phyloP scores from a whole-genome alignment of 768 basidiomycete species.

The Cystofilobasidium ferigula region DNA sequence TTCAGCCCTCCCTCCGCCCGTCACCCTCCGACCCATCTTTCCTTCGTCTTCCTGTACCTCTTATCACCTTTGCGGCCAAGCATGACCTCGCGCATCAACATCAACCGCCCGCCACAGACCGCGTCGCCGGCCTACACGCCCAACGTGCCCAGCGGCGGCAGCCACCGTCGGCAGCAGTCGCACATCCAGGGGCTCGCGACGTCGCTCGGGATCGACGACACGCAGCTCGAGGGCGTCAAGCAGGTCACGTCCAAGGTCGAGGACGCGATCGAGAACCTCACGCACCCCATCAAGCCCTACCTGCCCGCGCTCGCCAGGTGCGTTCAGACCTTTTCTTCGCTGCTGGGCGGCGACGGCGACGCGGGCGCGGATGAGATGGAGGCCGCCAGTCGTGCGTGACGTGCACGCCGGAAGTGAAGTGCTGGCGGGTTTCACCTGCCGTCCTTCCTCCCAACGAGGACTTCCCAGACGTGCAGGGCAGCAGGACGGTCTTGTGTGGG shows the following conservation, averaged over 20 bases:
- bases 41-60: background rate
- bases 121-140: conserved; percentile 1
- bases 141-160: background rate
- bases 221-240: conserved; percentile 18
- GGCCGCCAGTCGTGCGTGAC: too few relatives aligned
- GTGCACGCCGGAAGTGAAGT: too few relatives aligned
- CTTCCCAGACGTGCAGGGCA: too few relatives aligned
- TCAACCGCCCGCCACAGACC: conserved; percentile 12
- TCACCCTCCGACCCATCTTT: background rate
- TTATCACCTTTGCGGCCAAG: background rate
- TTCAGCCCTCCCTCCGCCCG: background rate
- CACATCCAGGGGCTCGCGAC: conserved; percentile 18
- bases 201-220: conserved; percentile 20
- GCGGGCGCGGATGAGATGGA: background rate
- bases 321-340: background rate
- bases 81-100: conserved; percentile 26
- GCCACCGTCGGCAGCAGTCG: conserved; percentile 17
- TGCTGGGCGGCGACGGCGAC: background rate
- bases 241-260: conserved; percentile 46
- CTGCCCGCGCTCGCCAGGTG: conserved; percentile 53
- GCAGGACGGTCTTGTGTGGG: too few relatives aligned
- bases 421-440: too few relatives aligned
- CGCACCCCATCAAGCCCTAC: conserved; percentile 85
- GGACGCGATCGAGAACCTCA: conserved; percentile 82
- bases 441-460: too few relatives aligned